Evolutionary conservation across 805 yeast species (phyloP).

Genomic region (Starmera caribaea): DNA sequence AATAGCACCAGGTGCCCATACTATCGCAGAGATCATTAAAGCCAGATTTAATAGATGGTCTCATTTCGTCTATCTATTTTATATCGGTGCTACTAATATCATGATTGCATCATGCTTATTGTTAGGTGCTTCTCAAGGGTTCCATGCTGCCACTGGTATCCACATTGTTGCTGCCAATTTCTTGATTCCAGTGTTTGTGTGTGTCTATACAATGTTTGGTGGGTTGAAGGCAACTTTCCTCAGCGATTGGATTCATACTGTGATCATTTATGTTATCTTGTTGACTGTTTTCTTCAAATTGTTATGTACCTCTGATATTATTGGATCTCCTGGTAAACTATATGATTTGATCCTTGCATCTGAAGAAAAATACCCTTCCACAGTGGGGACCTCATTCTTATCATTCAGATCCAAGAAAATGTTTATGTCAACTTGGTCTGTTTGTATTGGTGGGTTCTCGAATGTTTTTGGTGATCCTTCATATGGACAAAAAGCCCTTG

Average conservation of each 20-base stretch:
- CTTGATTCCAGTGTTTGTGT: slow-evolving; percentile 34
- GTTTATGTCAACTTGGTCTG: slow-evolving; percentile 73
- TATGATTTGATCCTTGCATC: slow-evolving; percentile 60
- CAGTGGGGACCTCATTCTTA: slow-evolving; percentile 59
- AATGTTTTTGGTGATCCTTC: slow-evolving; percentile 49
- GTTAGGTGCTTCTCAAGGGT: slow-evolving; percentile 31
- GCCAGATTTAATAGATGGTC: slow-evolving; percentile 25
- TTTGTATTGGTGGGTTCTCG: slow-evolving; percentile 74
- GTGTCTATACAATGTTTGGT: slow-evolving; percentile 35
- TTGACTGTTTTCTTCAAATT: slow-evolving; percentile 65
- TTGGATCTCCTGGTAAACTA: slow-evolving; percentile 73
- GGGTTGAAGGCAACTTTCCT: slow-evolving; percentile 39
- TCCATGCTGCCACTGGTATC: slow-evolving; percentile 31
- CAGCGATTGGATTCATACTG: slow-evolving; percentile 39
- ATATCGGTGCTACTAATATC: slow-evolving; percentile 26
- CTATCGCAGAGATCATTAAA: slow-evolving; percentile 25
- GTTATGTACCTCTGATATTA: slow-evolving; percentile 47
- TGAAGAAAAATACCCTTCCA: slow-evolving; percentile 42
- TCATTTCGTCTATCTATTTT: slow-evolving; percentile 23
- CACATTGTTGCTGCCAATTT: slow-evolving; percentile 32
- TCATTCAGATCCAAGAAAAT: slow-evolving; percentile 36
- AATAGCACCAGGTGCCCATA: slow-evolving; percentile 30
- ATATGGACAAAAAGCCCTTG: slow-evolving; percentile 57
- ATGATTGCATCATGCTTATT: slow-evolving; percentile 26
- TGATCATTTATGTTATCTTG: slow-evolving; percentile 50